Percentiles rank a stretch among this genome's conserved stretches.
Evolutionary conservation across 2,329 filamentous ascomycete genomes (phyloP).

Genomic region (Cytospora schulzeri): DNA sequence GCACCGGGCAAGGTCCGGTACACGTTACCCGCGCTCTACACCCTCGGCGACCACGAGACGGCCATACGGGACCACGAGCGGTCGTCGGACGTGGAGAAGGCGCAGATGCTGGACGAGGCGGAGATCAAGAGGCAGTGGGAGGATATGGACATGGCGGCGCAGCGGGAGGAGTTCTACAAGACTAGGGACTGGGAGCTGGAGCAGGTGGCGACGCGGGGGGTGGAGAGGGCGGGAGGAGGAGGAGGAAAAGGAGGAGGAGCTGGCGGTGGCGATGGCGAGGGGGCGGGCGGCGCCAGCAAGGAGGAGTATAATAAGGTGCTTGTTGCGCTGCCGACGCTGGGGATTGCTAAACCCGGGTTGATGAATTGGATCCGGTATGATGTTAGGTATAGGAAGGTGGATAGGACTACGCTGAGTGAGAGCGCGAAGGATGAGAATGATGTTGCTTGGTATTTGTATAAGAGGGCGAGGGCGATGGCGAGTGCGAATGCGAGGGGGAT

Average conservation of each 20-base stretch:
- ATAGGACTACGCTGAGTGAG: slow-evolving; percentile 41
- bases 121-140: slow-evolving; percentile 8
- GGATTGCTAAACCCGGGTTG: slow-evolving; percentile 48
- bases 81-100: slow-evolving; percentile 29
- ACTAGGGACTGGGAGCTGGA: slow-evolving; percentile 1
- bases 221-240: neutral
- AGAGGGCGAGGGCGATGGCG: slow-evolving; percentile 3
- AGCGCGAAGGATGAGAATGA: slow-evolving; percentile 10
- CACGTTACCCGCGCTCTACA: slow-evolving; percentile 58
- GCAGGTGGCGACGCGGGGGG: neutral
- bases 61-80: slow-evolving; percentile 27
- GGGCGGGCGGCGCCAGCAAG: neutral
- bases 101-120: slow-evolving; percentile 10
- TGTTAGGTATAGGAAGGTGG: slow-evolving; percentile 53
- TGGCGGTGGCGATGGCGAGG: neutral
- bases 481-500: neutral
- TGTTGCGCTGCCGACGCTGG: slow-evolving; percentile 57
- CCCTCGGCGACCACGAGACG: slow-evolving; percentile 40
- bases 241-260: neutral
- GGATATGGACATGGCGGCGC: neutral
- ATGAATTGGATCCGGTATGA: slow-evolving; percentile 53
- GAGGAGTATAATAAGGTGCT: slow-evolving; percentile 40
- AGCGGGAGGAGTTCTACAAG: slow-evolving; percentile 6
- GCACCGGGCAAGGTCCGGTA: slow-evolving; percentile 59
- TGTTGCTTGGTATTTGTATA: neutral